Base-by-base conservation (phyloP, 2,329 filamentous ascomycete species). In the Apiospora marii region DNA sequence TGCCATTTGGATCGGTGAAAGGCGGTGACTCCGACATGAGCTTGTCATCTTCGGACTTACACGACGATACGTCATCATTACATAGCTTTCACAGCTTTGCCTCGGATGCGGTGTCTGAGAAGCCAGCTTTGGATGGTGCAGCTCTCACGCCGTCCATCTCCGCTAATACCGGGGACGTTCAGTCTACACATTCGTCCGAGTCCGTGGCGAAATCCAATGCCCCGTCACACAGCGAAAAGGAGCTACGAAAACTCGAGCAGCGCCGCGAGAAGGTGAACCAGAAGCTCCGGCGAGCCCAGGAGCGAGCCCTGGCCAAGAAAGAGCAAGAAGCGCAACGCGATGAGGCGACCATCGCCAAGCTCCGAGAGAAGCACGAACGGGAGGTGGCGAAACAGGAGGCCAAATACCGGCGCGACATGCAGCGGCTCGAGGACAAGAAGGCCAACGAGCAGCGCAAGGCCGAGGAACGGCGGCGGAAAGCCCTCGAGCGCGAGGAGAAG, bases 311-410 rank as follows among this genome's bases (percentile, higher is more conserved):
- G 0, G 74, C 78, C 3, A 80, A 79, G 72, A 81, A 86, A 74
- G 83, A 84, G 69, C 83, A 87, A 72, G 88, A 92, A 67, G 84
- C 83, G 12, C 72, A 77, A 48, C 76, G 77, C 69, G 79, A 80
- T 44, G 76, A 81, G 69, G 81, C 84, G 1, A 84, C 85, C 1
- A 74, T 90, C 6, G 85, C 87, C 43, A 92, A 90, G 79, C 85
- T 90, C 10, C 87, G 88, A 43, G 90, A 92, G 78, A 91, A 89
- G 78, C 90, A 93, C 79, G 87, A 90, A 67, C 85, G 84, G 68
- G 90, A 92, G 75, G 80, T 91, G 0, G 88, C 89, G 61, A 93
- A 92, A 78, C 89, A 92, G 70, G 89, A 92, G 75, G 91, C 91
- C 67, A 92, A 91, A 76, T 91, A 92, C 76, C 87, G 88, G 74